phyloP scores from a whole-genome alignment of 2,329 filamentous ascomycete species.

The Rhynchosporium secalis region DNA sequence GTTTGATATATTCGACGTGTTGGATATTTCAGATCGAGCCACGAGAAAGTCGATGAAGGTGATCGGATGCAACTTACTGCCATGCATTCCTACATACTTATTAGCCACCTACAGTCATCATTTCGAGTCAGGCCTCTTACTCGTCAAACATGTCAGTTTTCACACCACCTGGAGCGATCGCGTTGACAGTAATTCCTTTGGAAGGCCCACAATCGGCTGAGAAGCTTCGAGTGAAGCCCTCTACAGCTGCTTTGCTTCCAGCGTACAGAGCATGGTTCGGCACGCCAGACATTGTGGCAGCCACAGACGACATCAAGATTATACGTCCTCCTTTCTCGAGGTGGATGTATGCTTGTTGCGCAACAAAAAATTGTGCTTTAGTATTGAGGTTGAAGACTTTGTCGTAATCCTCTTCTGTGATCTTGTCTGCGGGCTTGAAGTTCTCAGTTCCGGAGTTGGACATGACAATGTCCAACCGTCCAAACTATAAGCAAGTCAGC shows the following conservation, averaged over 20 bases:
- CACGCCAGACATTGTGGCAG: constrained; percentile 62
- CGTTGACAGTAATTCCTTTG: constrained; percentile 66
- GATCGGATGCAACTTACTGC: constrained; percentile 39
- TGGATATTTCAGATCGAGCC: background rate
- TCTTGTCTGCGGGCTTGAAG: constrained; percentile 34
- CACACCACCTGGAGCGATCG: constrained; percentile 67
- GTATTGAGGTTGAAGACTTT: constrained; percentile 64
- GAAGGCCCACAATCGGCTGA: constrained; percentile 53
- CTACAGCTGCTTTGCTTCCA: constrained; percentile 71
- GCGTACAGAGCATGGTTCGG: constrained; percentile 73
- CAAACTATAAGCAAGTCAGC: constrained; percentile 24
- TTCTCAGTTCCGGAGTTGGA: constrained; percentile 38
- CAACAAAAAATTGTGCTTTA: constrained; percentile 72
- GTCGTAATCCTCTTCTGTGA: constrained; percentile 36
- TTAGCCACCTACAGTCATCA: constrained; percentile 13
- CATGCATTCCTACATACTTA: constrained; percentile 42
- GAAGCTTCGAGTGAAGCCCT: constrained; percentile 73
- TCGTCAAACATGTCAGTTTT: constrained; percentile 67
- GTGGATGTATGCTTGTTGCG: constrained; percentile 71
- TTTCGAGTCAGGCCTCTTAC: constrained; percentile 45
- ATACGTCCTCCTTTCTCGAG: constrained; percentile 69
- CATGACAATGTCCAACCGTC: constrained; percentile 36
- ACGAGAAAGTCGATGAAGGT: background rate
- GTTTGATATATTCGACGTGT: too few relatives aligned
- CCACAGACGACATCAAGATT: constrained; percentile 63